These are phyloP conservation scores for Colletotrichum melonis DNA, from an alignment of 2,329 filamentous ascomycete genomes.

Conservation along the genomic window DNA sequence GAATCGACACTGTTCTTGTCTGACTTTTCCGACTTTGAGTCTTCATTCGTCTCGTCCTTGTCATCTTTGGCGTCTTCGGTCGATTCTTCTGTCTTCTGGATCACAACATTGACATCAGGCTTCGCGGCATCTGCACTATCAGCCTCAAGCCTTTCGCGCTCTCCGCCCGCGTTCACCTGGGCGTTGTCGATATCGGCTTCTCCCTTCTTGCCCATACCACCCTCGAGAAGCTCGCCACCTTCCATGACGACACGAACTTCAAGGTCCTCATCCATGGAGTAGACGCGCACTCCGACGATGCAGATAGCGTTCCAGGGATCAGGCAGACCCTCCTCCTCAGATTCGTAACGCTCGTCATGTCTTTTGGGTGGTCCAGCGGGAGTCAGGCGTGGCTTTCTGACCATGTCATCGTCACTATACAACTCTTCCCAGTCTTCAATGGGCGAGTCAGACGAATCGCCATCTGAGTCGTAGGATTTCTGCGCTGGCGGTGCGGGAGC, in stretches of 20 bases:
- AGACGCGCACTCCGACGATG: conserved; percentile 70
- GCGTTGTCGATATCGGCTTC: conserved; percentile 67
- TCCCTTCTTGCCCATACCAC: conserved; percentile 68
- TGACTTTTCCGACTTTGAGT: conserved; percentile 32
- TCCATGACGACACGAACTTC: conserved; percentile 68
- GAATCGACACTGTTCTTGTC: conserved; percentile 23
- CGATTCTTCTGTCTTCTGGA: background rate
- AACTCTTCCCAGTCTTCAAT: conserved; percentile 69
- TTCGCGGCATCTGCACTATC: conserved; percentile 40
- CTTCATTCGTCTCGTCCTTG: conserved; percentile 24
- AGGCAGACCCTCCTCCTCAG: conserved; percentile 66
- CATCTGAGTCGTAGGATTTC: conserved; percentile 52
- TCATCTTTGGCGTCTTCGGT: background rate
- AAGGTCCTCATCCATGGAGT: conserved; percentile 67
- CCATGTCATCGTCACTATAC: conserved; percentile 69
- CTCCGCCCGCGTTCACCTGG: conserved; percentile 65
- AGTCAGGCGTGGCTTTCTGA: conserved; percentile 59
- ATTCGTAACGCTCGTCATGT: conserved; percentile 56
- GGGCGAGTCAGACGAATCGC: conserved; percentile 69
- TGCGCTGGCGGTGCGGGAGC: conserved; percentile 10
- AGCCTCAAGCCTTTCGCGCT: conserved; percentile 44
- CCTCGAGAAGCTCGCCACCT: conserved; percentile 63
- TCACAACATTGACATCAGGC: background rate
- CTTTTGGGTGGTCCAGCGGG: conserved; percentile 47
- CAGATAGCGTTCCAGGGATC: conserved; percentile 73